phyloP scores from a whole-genome alignment of 805 yeast species.

The Schwanniomyces occidentalis region DNA sequence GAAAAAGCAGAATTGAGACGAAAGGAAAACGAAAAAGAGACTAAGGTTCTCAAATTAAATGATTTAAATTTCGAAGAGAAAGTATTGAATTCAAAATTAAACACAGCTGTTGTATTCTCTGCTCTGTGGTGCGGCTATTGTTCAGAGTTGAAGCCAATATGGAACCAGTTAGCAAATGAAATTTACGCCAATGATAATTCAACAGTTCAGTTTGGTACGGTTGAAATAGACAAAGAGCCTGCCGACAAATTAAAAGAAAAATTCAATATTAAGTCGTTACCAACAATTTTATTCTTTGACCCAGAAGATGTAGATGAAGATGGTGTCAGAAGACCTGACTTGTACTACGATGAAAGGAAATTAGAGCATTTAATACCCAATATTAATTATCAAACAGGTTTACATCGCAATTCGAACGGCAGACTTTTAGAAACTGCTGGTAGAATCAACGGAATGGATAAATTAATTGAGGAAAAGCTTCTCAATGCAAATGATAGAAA shows the following conservation, averaged over 20 bases:
- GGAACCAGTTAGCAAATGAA: slow-evolving; percentile 50
- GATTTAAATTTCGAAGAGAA: slow-evolving; percentile 46
- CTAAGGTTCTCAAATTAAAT: slow-evolving; percentile 22
- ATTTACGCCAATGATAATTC: slow-evolving; percentile 40
- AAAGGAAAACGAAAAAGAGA: slow-evolving; percentile 13
- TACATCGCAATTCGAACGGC: slow-evolving; percentile 33
- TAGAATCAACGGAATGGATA: slow-evolving; percentile 22
- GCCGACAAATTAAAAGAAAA: slow-evolving; percentile 39
- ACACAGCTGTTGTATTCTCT: slow-evolving; percentile 51
- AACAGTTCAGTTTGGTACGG: slow-evolving; percentile 40
- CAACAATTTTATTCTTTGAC: slow-evolving; percentile 55
- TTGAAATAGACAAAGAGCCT: slow-evolving; percentile 49
- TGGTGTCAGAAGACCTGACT: slow-evolving; percentile 24
- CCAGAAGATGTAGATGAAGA: slow-evolving; percentile 21
- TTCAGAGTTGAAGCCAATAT: slow-evolving; percentile 50
- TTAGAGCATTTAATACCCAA: slow-evolving; percentile 20
- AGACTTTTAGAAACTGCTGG: slow-evolving; percentile 33
- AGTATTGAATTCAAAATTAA: slow-evolving; percentile 34
- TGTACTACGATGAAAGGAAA: slow-evolving; percentile 25
- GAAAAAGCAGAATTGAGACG: slow-evolving; percentile 7
- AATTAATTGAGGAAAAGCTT: slow-evolving; percentile 6
- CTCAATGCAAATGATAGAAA: slow-evolving; percentile 1
- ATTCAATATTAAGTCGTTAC: slow-evolving; percentile 48
- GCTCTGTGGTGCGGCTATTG: slow-evolving; percentile 65
- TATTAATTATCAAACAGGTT: slow-evolving; percentile 29